Conservation (phyloP, 2,329 filamentous ascomycete genomes). For the Sporothrix luriei region DNA sequence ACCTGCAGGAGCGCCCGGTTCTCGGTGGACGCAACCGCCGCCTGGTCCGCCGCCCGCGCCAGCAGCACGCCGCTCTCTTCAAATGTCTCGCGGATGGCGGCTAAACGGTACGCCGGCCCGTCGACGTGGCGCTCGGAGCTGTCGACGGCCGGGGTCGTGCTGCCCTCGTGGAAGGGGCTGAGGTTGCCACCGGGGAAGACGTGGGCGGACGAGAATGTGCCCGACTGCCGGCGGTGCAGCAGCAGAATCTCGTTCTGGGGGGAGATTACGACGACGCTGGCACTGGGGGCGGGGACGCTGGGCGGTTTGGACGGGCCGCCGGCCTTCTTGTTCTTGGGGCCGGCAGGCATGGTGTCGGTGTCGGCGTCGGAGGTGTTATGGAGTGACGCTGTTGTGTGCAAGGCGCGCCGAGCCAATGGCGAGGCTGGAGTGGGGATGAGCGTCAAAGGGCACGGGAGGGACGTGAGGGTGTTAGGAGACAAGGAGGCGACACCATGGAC, state of each 20-base stretch:
- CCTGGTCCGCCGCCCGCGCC: conserved; percentile 49
- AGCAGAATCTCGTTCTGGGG: conserved; percentile 84
- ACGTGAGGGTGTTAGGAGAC: not conserved
- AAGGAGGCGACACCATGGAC: not conserved
- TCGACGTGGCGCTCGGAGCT: conserved; percentile 67
- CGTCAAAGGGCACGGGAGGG: not conserved
- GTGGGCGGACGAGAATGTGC: conserved; percentile 85
- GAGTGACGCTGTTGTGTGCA: not conserved
- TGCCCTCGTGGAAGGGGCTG: conserved; percentile 74
- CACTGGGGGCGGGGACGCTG: conserved; percentile 31
- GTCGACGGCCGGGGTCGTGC: conserved; percentile 47
- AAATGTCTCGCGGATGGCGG: conserved; percentile 87
- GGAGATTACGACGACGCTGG: conserved; percentile 80
- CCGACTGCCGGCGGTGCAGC: conserved; percentile 78
- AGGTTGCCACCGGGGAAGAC: conserved; percentile 94
- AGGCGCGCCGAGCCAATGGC: not conserved
- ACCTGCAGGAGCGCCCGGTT: conserved; percentile 60
- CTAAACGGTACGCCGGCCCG: conserved; percentile 72
- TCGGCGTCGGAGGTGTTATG: not conserved
- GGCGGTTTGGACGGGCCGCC: conserved; percentile 16
- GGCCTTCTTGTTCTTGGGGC: not conserved
- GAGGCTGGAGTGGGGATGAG: not conserved
- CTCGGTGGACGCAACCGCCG: conserved; percentile 29
- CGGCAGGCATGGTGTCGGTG: conserved; percentile 9
- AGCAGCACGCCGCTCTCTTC: conserved; percentile 92